phyloP scores from a whole-genome alignment of 2,329 filamentous ascomycete species.

The Arthrocladium fulminans region DNA sequence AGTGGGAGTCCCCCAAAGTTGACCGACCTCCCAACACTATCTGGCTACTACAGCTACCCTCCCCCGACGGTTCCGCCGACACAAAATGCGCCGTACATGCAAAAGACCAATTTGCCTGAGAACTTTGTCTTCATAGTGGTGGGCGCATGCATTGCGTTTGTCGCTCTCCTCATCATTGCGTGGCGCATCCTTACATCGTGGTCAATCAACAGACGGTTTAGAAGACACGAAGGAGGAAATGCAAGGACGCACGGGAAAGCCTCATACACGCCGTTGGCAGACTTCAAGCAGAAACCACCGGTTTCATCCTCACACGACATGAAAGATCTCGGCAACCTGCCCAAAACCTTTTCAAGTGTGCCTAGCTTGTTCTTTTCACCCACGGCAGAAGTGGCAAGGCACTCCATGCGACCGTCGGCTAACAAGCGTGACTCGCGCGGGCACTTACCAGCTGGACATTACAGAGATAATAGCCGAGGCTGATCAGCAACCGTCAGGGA shows the following conservation, averaged over 20 bases:
- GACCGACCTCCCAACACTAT: slow-evolving; percentile 43
- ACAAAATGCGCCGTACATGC: slow-evolving; percentile 80
- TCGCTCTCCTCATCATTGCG: slow-evolving; percentile 69
- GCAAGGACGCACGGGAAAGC: slow-evolving; percentile 36
- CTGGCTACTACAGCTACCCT: slow-evolving; percentile 56
- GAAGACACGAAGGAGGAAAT: slow-evolving; percentile 50
- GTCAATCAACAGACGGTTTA: slow-evolving; percentile 84
- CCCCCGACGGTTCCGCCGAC: slow-evolving; percentile 72
- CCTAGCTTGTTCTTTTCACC: slow-evolving; percentile 86
- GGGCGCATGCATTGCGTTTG: slow-evolving; percentile 74
- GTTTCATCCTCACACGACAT: slow-evolving; percentile 27
- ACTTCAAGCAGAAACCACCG: slow-evolving; percentile 31
- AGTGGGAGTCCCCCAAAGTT: slow-evolving; percentile 9
- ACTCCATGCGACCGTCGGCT: slow-evolving; percentile 14
- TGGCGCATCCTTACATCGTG: slow-evolving; percentile 87
- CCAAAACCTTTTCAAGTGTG: slow-evolving; percentile 19
- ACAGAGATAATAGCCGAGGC: slow-evolving; percentile 15
- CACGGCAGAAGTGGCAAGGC: slow-evolving; percentile 49
- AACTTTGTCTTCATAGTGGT: slow-evolving; percentile 96
- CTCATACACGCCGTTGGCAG: slow-evolving; percentile 54
- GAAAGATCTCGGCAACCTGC: slow-evolving; percentile 24
- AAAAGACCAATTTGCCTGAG: slow-evolving; percentile 72
- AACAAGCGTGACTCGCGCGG: slow-evolving; percentile 8
- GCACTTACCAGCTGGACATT: slow-evolving; percentile 21
- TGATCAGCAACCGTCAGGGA: too few relatives aligned